Evolutionary conservation across 1,284 basidiomycete genomes (phyloP).

Genomic region (Fomitiporia mediterranea): DNA sequence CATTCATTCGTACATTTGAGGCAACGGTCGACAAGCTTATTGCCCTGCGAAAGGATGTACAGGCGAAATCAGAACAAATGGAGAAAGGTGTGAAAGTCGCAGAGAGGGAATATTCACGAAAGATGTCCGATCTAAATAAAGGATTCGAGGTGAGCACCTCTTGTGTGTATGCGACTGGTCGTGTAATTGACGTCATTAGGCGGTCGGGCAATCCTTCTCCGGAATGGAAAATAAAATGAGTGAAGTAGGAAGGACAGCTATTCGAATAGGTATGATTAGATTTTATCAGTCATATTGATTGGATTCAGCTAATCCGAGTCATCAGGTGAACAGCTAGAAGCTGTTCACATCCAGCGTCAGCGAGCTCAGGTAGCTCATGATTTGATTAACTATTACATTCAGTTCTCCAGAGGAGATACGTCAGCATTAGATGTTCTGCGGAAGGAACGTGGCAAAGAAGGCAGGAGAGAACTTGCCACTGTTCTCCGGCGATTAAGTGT

Average conservation of each 20-base stretch:
- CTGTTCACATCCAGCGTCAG: slow-evolving; percentile 88
- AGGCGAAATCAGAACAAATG: slow-evolving; percentile 83
- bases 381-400: slow-evolving; percentile 93
- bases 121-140: slow-evolving; percentile 86
- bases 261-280: slow-evolving; percentile 73
- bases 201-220: slow-evolving; percentile 77
- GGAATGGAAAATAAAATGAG: slow-evolving; percentile 87
- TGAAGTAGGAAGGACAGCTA: slow-evolving; percentile 91
- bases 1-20: slow-evolving; percentile 91
- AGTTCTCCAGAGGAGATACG: slow-evolving; percentile 85
- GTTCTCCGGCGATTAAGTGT: slow-evolving; percentile 84
- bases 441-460: slow-evolving; percentile 79
- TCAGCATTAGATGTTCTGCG: slow-evolving; percentile 72
- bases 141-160: slow-evolving; percentile 76
- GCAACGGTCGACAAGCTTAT: slow-evolving; percentile 85
- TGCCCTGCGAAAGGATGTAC: slow-evolving; percentile 80
- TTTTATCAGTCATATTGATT: not conserved
- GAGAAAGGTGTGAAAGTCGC: slow-evolving; percentile 88
- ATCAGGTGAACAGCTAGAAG: slow-evolving; percentile 92
- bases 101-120: slow-evolving; percentile 91
- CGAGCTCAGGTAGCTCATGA: slow-evolving; percentile 93
- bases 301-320: not conserved
- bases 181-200: slow-evolving; percentile 37
- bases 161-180: not conserved
- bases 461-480: slow-evolving; percentile 84